Conservation (phyloP, 73 alveolate genomes). For the Paraurostyla sp. region DNA sequence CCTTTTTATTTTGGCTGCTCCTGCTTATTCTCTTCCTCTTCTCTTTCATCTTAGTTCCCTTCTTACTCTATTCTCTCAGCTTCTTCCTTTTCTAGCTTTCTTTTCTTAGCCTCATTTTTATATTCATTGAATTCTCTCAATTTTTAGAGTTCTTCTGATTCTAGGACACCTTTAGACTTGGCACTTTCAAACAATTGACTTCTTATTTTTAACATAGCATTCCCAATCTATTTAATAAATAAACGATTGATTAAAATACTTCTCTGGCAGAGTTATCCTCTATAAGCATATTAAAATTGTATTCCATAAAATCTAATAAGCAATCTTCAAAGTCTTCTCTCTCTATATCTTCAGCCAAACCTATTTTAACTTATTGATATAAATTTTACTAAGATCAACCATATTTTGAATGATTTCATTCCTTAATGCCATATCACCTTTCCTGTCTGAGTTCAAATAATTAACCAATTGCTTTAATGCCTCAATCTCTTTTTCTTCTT, state of each 20-base stretch:
- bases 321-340: constrained; percentile 35
- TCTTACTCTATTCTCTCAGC: background rate
- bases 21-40: constrained; percentile 7
- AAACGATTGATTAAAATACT: no score
- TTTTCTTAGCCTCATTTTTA: constrained; percentile 15
- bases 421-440: constrained; percentile 38
- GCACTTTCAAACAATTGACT: constrained; percentile 4
- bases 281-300: constrained; percentile 2
- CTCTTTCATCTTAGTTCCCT: background rate
- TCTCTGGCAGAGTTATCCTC: constrained; percentile 54
- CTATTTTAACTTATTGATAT: background rate
- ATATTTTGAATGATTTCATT: constrained; percentile 13
- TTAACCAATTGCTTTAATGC: background rate
- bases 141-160: constrained; percentile 15
- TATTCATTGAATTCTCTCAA: constrained; percentile 35
- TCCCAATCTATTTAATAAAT: no score
- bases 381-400: constrained; percentile 21
- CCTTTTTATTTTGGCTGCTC: background rate
- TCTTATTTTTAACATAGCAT: constrained; percentile 9
- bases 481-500: constrained; percentile 29
- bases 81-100: constrained; percentile 19
- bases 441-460: constrained; percentile 29
- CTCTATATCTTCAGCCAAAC: constrained; percentile 47
- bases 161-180: background rate
- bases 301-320: constrained; percentile 35